phyloP scores from a whole-genome alignment of 2,329 filamentous ascomycete species.

The Bipolaris oryzae region DNA sequence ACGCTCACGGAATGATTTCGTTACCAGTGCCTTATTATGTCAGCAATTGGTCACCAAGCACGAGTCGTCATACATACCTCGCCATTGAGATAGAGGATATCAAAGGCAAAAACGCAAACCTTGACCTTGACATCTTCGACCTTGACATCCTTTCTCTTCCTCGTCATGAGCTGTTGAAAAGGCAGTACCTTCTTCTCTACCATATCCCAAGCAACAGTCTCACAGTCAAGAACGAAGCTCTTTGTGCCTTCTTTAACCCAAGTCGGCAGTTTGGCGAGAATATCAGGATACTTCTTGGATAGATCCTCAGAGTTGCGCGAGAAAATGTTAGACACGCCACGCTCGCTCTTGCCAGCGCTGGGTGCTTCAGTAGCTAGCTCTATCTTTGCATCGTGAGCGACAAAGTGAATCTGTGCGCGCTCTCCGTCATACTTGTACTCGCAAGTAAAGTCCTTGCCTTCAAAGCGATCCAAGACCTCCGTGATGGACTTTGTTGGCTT shows the following conservation, averaged over 20 bases:
- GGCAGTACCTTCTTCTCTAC: conserved; percentile 92
- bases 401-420: conserved; percentile 97
- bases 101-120: conserved; percentile 96
- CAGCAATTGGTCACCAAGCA: conserved; percentile 17
- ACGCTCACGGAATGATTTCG: conserved; percentile 83
- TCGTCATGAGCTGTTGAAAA: conserved; percentile 97
- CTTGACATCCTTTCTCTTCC: conserved; percentile 97
- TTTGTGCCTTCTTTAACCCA: conserved; percentile 92
- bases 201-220: conserved; percentile 97
- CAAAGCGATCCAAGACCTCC: conserved; percentile 95
- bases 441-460: conserved; percentile 93
- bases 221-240: conserved; percentile 97
- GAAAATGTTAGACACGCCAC: conserved; percentile 89
- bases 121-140: conserved; percentile 94
- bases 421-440: conserved; percentile 99
- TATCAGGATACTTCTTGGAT: conserved; percentile 97
- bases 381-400: conserved; percentile 76
- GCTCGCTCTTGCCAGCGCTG: conserved; percentile 68
- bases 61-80: conserved; percentile 57
- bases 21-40: conserved; percentile 69
- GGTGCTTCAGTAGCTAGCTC: conserved; percentile 65
- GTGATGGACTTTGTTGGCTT: conserved; percentile 98
- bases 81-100: conserved; percentile 90
- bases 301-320: conserved; percentile 96
- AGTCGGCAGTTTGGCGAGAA: conserved; percentile 80